Conservation (phyloP, 176 grass and related monocot genomes). For the Chrysopogon serrulatus region DNA sequence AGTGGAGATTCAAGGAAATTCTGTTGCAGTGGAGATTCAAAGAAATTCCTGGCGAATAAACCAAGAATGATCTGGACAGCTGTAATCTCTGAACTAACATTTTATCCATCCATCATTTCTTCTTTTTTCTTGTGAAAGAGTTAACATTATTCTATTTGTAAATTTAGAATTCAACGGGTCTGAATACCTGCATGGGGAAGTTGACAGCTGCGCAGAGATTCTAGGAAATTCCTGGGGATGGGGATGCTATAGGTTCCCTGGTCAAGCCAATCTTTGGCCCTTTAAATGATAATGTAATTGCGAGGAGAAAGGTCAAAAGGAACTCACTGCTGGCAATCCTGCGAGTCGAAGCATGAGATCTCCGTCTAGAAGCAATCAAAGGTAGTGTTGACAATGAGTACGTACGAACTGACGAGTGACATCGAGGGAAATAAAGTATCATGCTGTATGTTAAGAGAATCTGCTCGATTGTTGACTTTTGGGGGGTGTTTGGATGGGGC, state of each 20-base stretch:
- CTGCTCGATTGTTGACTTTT: not conserved
- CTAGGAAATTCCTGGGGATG: slow-evolving; percentile 7
- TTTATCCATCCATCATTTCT: not conserved
- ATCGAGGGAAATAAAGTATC: not conserved
- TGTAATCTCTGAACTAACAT: not conserved
- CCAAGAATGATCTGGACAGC: not conserved
- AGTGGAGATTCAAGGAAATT: slow-evolving; percentile 9
- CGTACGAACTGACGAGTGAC: not conserved
- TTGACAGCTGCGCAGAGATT: not conserved
- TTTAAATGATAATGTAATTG: not conserved
- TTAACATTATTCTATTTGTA: not conserved
- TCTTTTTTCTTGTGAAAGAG: not conserved
- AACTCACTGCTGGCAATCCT: not conserved
- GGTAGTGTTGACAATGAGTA: not conserved
- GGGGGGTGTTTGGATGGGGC: too few species aligned
- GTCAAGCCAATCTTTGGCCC: not conserved
- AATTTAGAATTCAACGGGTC: not conserved
- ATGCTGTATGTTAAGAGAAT: not conserved
- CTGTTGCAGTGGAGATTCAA: not conserved
- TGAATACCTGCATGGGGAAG: slow-evolving; percentile 2
- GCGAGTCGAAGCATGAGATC: not conserved
- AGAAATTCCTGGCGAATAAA: not conserved
- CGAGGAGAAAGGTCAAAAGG: not conserved
- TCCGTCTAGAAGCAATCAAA: not conserved
- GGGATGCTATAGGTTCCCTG: not conserved